These are phyloP conservation scores for Platanthera guangdongensis DNA, from an alignment of 106 monocot species.

Conservation along the genomic window DNA sequence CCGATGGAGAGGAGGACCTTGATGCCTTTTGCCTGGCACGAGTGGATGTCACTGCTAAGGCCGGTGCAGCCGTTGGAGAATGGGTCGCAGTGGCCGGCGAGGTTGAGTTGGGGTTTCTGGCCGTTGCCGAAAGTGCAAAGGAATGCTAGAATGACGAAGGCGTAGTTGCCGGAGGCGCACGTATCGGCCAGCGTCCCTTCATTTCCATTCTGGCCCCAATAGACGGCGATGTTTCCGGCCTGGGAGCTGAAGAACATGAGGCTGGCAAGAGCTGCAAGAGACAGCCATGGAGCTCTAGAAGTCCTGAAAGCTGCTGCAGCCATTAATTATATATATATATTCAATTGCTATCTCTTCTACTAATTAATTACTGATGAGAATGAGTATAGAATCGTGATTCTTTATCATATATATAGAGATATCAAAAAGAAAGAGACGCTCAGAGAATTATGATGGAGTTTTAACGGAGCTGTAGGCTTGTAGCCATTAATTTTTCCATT, in stretches of 20 bases:
- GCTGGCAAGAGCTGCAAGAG: not conserved
- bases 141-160: conserved; percentile 20
- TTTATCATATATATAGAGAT: too few relatives aligned
- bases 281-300: not conserved
- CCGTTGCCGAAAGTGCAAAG: conserved; percentile 14
- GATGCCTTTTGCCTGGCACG: conserved; percentile 16
- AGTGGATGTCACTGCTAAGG: conserved; percentile 17
- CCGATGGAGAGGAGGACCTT: conserved; percentile 31
- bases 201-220: conserved; percentile 50
- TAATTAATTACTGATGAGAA: too few relatives aligned
- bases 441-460: too few relatives aligned
- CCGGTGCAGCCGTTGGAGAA: conserved; percentile 7
- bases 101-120: conserved; percentile 10
- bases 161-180: conserved; percentile 46
- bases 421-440: too few relatives aligned
- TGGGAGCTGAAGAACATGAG: not conserved
- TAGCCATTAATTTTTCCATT: too few relatives aligned
- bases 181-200: conserved; percentile 32
- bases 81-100: conserved; percentile 21
- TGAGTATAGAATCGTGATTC: too few relatives aligned
- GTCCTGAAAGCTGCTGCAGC: too few relatives aligned
- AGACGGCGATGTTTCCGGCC: conserved; percentile 33
- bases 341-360: too few relatives aligned
- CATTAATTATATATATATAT: too few relatives aligned
- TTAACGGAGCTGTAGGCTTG: too few relatives aligned